phyloP scores from a whole-genome alignment of 2,329 filamentous ascomycete species.

The Sporothrix pallida region DNA sequence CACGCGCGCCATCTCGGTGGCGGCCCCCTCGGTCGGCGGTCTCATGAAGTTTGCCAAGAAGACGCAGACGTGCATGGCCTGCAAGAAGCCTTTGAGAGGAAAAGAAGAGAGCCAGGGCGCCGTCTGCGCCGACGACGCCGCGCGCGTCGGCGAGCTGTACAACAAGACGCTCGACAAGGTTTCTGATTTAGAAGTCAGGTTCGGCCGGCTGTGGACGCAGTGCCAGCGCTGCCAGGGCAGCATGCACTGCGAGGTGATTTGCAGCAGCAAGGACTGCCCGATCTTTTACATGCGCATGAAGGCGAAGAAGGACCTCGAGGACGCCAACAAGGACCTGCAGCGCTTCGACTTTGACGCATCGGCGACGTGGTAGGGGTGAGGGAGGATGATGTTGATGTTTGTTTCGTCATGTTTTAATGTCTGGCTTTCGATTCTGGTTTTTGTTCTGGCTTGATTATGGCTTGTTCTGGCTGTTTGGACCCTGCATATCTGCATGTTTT shows the following conservation, averaged over 20 bases:
- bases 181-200: constrained; percentile 90
- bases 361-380: constrained; percentile 58
- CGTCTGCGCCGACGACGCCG: constrained; percentile 84
- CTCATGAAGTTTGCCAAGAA: constrained; percentile 99
- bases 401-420: neutral
- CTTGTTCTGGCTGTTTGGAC: neutral
- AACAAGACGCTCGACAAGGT: constrained; percentile 87
- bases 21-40: constrained; percentile 87
- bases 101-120: constrained; percentile 77
- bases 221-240: constrained; percentile 97
- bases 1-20: constrained; percentile 91
- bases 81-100: constrained; percentile 89
- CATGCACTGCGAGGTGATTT: constrained; percentile 98
- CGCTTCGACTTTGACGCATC: constrained; percentile 88
- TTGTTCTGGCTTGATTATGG: neutral
- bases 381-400: too few relatives aligned
- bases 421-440: neutral
- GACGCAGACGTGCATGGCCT: constrained; percentile 97
- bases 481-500: neutral
- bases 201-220: constrained; percentile 94
- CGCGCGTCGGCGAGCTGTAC: constrained; percentile 89
- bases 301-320: constrained; percentile 97
- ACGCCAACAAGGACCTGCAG: constrained; percentile 85
- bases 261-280: constrained; percentile 92
- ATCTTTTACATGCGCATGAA: constrained; percentile 99